Evolutionary conservation across 2,329 filamentous ascomycete genomes (phyloP).

Genomic region (Chrysoporthe austroafricana): DNA sequence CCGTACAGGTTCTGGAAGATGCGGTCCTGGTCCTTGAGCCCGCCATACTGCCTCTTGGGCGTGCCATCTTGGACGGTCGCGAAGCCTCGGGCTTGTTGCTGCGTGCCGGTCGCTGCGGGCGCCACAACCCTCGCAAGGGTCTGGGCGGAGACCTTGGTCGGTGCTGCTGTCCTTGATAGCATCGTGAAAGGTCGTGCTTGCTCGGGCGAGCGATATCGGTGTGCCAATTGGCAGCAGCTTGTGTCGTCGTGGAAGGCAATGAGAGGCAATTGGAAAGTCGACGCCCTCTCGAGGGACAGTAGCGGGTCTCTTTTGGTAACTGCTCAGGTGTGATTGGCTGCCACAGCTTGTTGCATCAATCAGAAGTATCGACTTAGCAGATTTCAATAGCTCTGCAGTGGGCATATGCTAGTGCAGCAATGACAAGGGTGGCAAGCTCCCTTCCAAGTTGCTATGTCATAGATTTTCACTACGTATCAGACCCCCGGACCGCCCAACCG

Average conservation of each 20-base stretch:
- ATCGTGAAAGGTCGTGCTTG: slow-evolving; percentile 41
- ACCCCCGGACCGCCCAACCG: not conserved
- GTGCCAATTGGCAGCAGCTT: slow-evolving; percentile 38
- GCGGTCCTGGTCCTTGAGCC: slow-evolving; percentile 92
- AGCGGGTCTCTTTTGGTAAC: slow-evolving; percentile 29
- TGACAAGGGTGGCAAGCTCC: slow-evolving; percentile 18
- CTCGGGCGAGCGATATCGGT: slow-evolving; percentile 41
- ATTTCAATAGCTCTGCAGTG: not conserved
- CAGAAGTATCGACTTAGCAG: slow-evolving; percentile 15
- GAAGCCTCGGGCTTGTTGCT: slow-evolving; percentile 65
- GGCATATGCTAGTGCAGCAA: slow-evolving; percentile 9
- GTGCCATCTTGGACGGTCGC: slow-evolving; percentile 78
- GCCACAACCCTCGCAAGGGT: slow-evolving; percentile 43
- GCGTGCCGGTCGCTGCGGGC: slow-evolving; percentile 50
- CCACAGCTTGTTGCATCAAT: slow-evolving; percentile 11
- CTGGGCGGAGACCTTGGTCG: slow-evolving; percentile 46
- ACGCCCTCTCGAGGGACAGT: not conserved
- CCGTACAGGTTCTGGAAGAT: slow-evolving; percentile 99
- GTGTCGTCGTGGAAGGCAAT: slow-evolving; percentile 27
- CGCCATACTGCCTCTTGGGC: slow-evolving; percentile 77
- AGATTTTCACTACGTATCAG: not conserved
- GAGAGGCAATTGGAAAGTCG: slow-evolving; percentile 29
- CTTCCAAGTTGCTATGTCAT: not conserved
- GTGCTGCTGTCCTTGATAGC: slow-evolving; percentile 49
- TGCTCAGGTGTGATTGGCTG: slow-evolving; percentile 29